Evolutionary conservation across 1,284 basidiomycete species (phyloP).

Genomic region (Xerocomus nothofagi): DNA sequence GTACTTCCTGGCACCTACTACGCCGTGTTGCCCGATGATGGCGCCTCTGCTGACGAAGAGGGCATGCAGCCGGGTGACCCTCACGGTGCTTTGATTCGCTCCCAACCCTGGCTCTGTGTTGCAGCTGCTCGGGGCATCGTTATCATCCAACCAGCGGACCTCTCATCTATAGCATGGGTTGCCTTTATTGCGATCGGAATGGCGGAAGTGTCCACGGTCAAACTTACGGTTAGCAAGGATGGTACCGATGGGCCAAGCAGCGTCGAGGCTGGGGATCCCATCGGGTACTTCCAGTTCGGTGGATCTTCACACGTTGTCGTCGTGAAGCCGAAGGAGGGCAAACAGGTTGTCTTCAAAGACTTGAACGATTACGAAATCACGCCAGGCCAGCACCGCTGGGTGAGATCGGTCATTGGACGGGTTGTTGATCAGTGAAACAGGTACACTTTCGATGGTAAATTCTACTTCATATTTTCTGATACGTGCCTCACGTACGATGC

Average conservation of each 20-base stretch:
- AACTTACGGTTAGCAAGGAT: background rate
- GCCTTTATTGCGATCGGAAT: conserved; percentile 55
- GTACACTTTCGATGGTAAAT: background rate
- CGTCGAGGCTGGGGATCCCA: conserved; percentile 41
- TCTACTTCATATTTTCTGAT: background rate
- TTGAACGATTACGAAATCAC: background rate
- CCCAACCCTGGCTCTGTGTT: conserved; percentile 12
- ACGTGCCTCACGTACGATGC: background rate
- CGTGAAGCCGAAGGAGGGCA: conserved; percentile 30
- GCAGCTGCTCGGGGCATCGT: background rate
- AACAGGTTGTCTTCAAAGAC: conserved; percentile 6
- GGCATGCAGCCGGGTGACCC: conserved; percentile 7
- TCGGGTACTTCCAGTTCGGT: conserved; percentile 54
- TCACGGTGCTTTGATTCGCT: conserved; percentile 42
- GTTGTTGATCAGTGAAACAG: background rate
- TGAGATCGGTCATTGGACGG: conserved; percentile 4
- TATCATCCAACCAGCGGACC: conserved; percentile 45
- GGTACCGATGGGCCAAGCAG: background rate
- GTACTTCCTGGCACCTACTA: conserved; percentile 53
- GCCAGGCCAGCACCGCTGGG: conserved; percentile 9
- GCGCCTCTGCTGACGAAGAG: background rate
- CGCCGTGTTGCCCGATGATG: conserved; percentile 28
- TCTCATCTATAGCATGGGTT: conserved; percentile 29
- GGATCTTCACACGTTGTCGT: conserved; percentile 46
- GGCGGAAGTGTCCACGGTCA: conserved; percentile 51